Conservation (phyloP, 108 stramenopile species). For the Cyclotella baltica region DNA sequence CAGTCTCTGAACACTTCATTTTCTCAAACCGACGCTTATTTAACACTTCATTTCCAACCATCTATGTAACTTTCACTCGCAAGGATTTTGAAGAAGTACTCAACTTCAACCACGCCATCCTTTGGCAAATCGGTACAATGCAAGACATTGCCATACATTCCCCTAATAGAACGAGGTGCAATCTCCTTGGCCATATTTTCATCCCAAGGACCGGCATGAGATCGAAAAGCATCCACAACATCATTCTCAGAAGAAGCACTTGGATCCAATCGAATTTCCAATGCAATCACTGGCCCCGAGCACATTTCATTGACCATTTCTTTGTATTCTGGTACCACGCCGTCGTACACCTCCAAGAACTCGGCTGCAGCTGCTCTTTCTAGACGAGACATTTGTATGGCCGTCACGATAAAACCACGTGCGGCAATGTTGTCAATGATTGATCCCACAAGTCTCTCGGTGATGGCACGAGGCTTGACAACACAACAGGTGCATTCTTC, state of each 20-base stretch:
- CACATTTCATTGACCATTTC: conserved; percentile 71
- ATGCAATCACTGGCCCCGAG: conserved; percentile 61
- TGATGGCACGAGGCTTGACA: conserved; percentile 80
- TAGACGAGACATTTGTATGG: conserved; percentile 61
- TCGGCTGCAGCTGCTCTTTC: conserved; percentile 61
- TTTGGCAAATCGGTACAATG: conserved; percentile 87
- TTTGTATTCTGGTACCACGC: conserved; percentile 55
- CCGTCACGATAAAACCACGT: conserved; percentile 67
- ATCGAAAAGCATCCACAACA: conserved; percentile 67
- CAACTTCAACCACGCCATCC: conserved; percentile 73
- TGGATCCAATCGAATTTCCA: conserved; percentile 53
- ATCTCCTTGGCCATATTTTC: conserved; percentile 79
- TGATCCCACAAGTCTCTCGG: conserved; percentile 51
- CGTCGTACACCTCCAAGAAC: conserved; percentile 79
- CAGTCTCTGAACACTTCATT: no score
- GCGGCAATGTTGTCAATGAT: conserved; percentile 58
- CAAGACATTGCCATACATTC: conserved; percentile 83
- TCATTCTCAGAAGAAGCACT: conserved; percentile 8
- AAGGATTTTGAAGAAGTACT: conserved; percentile 78
- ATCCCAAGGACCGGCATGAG: conserved; percentile 79
- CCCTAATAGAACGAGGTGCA: conserved; percentile 64
- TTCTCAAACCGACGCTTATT: not conserved
- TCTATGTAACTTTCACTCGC: conserved; percentile 13
- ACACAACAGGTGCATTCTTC: conserved; percentile 80
- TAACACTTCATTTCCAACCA: conserved; percentile 14